These are phyloP conservation scores for Glebionis coronaria DNA, from an alignment of 129 eudicot species.

Conservation along the genomic window DNA sequence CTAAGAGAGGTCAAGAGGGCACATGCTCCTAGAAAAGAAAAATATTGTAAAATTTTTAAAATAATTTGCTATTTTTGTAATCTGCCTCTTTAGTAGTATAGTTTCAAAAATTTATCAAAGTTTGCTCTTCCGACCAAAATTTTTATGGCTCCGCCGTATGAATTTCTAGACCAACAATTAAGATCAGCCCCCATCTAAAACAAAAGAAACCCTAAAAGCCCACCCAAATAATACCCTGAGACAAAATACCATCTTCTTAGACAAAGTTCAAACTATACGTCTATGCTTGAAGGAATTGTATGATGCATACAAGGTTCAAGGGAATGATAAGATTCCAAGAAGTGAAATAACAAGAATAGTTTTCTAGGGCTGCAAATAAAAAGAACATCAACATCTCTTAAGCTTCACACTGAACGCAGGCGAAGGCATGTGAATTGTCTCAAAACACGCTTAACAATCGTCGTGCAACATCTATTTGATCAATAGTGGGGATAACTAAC, in stretches of 20 bases:
- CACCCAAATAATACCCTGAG: background rate
- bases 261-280: background rate
- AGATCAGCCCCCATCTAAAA: too few relatives aligned
- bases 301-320: background rate
- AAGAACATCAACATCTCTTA: background rate
- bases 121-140: too few relatives aligned
- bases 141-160: background rate
- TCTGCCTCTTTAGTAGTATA: too few relatives aligned
- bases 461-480: background rate
- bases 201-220: background rate
- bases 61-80: too few relatives aligned
- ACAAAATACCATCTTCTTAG: background rate
- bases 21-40: too few relatives aligned
- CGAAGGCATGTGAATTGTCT: background rate
- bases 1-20: too few relatives aligned
- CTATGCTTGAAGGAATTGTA: background rate
- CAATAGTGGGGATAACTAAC: too few relatives aligned
- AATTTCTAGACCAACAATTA: background rate
- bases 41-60: too few relatives aligned
- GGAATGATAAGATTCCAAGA: too few relatives aligned
- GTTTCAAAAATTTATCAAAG: too few relatives aligned
- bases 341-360: background rate
- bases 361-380: background rate
- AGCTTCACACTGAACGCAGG: background rate
- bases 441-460: background rate